Percentiles rank a stretch among this genome's conserved stretches.
Evolutionary conservation across 129 eudicot genomes (phyloP).

Genomic region (Flaveria sonorensis): DNA sequence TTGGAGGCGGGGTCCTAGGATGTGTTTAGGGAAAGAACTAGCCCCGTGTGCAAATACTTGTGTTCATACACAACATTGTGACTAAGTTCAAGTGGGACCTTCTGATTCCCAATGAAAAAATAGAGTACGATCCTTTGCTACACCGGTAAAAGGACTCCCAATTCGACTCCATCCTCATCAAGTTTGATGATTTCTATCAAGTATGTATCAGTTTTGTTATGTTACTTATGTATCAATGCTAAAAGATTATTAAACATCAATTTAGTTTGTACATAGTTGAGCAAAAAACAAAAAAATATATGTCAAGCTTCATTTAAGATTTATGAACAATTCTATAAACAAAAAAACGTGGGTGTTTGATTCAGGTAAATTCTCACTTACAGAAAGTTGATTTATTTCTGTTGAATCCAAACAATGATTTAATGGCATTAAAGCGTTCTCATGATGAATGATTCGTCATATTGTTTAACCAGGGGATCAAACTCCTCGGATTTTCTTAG

Average conservation of each 20-base stretch:
- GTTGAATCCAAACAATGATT: constrained; percentile 86
- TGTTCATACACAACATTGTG: constrained; percentile 48
- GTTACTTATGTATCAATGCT: constrained; percentile 10
- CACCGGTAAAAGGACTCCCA: constrained; percentile 30
- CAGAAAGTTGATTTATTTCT: constrained; percentile 47
- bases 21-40: constrained; percentile 65
- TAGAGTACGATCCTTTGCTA: constrained; percentile 27
- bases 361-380: constrained; percentile 10
- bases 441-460: constrained; percentile 92
- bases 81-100: constrained; percentile 47
- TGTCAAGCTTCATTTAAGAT: constrained; percentile 24
- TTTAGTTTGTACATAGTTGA: background rate
- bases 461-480: constrained; percentile 69
- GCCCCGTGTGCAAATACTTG: constrained; percentile 52
- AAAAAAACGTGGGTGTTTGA: constrained; percentile 26
- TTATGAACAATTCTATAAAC: constrained; percentile 35
- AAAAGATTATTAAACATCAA: background rate
- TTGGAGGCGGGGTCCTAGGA: constrained; percentile 67
- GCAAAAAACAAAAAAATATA: constrained; percentile 16
- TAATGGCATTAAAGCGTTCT: constrained; percentile 89
- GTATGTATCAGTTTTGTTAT: constrained; percentile 1
- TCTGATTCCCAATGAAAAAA: constrained; percentile 34
- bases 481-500: constrained; percentile 70
- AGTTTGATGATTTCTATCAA: constrained; percentile 5
- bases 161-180: constrained; percentile 26